Conservation (phyloP, 1,284 basidiomycete genomes). For the Ganoderma lingzhi region DNA sequence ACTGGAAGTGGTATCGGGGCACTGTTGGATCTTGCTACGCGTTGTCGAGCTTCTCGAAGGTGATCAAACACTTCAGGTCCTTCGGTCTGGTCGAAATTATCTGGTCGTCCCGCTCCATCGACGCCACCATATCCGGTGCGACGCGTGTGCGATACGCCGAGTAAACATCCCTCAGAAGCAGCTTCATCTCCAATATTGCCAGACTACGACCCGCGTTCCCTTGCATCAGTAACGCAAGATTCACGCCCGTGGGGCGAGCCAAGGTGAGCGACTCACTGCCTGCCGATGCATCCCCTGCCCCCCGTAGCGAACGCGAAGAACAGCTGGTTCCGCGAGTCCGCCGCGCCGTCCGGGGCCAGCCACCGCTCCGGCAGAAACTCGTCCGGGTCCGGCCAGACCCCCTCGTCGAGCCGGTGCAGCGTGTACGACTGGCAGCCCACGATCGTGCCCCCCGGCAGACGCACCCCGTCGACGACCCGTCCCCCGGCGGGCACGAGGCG, state of each 20-base stretch:
- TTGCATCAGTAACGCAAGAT: not conserved
- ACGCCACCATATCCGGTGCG: constrained; percentile 34
- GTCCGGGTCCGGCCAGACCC: constrained; percentile 60
- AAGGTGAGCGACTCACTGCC: constrained; percentile 30
- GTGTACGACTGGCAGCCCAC: constrained; percentile 95
- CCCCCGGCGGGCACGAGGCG: constrained; percentile 88
- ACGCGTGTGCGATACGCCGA: constrained; percentile 33
- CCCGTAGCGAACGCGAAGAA: constrained; percentile 39
- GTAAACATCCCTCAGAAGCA: constrained; percentile 35
- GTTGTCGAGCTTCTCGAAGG: constrained; percentile 30
- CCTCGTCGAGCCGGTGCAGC: constrained; percentile 84
- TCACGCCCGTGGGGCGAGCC: too few relatives aligned
- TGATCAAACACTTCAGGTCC: constrained; percentile 33
- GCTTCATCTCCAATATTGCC: constrained; percentile 39
- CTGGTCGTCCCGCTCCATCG: constrained; percentile 38
- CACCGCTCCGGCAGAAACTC: constrained; percentile 89
- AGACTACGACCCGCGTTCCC: constrained; percentile 21
- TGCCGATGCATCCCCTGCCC: constrained; percentile 38
- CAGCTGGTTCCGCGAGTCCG: constrained; percentile 33
- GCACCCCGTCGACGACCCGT: constrained; percentile 87
- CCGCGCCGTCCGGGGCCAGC: constrained; percentile 78
- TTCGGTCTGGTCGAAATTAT: constrained; percentile 35
- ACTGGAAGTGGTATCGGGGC: too few relatives aligned
- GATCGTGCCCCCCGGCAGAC: constrained; percentile 89
- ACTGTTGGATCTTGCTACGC: not conserved